Conservation (phyloP, 441 rosid genomes). For the Syzygium malaccense region DNA sequence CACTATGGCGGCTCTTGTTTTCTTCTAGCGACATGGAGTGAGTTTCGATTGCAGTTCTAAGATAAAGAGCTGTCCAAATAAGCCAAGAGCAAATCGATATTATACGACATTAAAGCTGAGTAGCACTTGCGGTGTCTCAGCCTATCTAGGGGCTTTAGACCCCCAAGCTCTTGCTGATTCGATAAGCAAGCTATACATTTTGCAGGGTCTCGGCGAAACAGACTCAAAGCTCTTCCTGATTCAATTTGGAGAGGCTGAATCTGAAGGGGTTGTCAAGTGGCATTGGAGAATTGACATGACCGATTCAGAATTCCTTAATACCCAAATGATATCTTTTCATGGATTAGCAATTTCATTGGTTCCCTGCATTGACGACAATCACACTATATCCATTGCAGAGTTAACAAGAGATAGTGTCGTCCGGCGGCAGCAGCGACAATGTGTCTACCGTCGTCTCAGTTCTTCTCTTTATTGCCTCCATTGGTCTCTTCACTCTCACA, state of each 20-base stretch:
- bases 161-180: background rate
- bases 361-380: background rate
- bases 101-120: background rate
- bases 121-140: background rate
- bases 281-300: background rate
- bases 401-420: conserved; percentile 26
- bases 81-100: background rate
- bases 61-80: background rate
- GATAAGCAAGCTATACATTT: background rate
- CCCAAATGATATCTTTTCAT: background rate
- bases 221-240: background rate
- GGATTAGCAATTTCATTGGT: background rate
- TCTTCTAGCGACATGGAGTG: background rate
- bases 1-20: background rate
- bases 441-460: conserved; percentile 28
- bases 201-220: background rate
- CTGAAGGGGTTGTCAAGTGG: background rate
- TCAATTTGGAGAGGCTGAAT: background rate
- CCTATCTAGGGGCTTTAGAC: background rate
- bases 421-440: conserved; percentile 5
- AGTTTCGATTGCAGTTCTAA: background rate
- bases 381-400: conserved; percentile 1
- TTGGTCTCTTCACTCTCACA: conserved; percentile 55
- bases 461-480: conserved; percentile 54
- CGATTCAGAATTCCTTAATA: background rate